Evolutionary conservation across 495 filamentous ascomycete genomes (phyloP), one percentile per base, ranked within the genome.

Genomic region (Penicillium angulare): DNA sequence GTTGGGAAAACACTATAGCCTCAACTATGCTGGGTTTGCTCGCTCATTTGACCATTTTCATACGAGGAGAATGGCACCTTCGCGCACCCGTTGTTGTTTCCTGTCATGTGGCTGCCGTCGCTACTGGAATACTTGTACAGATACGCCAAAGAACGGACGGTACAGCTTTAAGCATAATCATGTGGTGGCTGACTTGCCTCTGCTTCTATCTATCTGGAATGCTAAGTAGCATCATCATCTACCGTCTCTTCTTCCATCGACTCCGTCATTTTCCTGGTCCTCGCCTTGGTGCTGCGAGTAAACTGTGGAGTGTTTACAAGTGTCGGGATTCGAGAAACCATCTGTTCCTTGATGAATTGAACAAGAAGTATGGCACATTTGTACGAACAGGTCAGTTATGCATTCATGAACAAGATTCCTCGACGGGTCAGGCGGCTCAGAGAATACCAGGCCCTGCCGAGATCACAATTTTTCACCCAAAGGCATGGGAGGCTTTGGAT

Each of bases 211-310:
- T n/a, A n/a, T n/a, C n/a, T n/a, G n/a, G n/a, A n/a, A n/a, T n/a
- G n/a, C n/a, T 74, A 40, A 54, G 56, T 2, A 81, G 77, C 56
- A 72, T 82, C n/a, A 39, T 65, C 23, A 48, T 71, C 34, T 81
- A 79, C 46, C 71, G 78, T 7, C 15, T 57, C 15, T 70, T 65
- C 50, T 71, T 78, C 41, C 53, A 66, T 55, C 7, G 49, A 23
- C 58, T 79, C 1, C 53, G 67, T 3, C 42, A 47, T 18, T 79
- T 79, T 43, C 71, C 70, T 0, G 79, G 78, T 0, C 74, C 78
- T 0, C 50, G 57, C 8, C 17, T 50, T 5, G 71, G 72, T 12
- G 46, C 60, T 40, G 51, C 79, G 49, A 63, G 61, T 12, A 80
- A 79, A 45, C 56, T 80, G 1, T 80, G 66, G 69, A 75, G 80